Conservation (phyloP, 768 basidiomycete genomes). For the Kwoniella botswanensis region DNA sequence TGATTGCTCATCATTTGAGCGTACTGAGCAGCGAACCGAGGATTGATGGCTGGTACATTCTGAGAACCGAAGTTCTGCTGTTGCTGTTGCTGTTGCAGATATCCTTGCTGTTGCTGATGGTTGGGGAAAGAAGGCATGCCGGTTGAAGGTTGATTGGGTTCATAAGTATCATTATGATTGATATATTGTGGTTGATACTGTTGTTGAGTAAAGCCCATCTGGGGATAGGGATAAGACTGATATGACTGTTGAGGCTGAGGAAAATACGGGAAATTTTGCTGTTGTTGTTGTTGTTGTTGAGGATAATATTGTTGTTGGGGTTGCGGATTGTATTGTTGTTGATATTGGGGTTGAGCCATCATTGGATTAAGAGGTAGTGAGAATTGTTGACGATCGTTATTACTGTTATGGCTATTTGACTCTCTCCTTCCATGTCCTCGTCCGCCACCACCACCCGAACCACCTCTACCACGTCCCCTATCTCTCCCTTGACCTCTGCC, state of each 20-base stretch:
- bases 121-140: conserved; percentile 15
- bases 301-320: conserved; percentile 18
- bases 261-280: conserved; percentile 1
- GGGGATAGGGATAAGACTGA: conserved; percentile 8
- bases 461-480: conserved; percentile 17
- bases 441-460: not conserved
- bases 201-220: conserved; percentile 2
- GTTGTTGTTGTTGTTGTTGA: conserved; percentile 22
- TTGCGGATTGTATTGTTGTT: not conserved
- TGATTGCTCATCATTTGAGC: conserved; percentile 33
- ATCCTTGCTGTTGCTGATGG: conserved; percentile 12
- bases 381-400: conserved; percentile 12
- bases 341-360: conserved; percentile 10
- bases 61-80: not conserved
- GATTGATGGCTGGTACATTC: conserved; percentile 49
- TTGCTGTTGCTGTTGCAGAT: conserved; percentile 8
- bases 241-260: conserved; percentile 11
- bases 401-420: not conserved
- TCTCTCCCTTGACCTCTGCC: conserved; percentile 30
- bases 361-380: conserved; percentile 21
- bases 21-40: conserved; percentile 50
- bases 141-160: conserved; percentile 19
- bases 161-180: conserved; percentile 17
- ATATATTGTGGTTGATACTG: conserved; percentile 7
- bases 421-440: conserved; percentile 5